Base-by-base conservation (phyloP, 1,139 yeast species). In the Geotrichum candidum region DNA sequence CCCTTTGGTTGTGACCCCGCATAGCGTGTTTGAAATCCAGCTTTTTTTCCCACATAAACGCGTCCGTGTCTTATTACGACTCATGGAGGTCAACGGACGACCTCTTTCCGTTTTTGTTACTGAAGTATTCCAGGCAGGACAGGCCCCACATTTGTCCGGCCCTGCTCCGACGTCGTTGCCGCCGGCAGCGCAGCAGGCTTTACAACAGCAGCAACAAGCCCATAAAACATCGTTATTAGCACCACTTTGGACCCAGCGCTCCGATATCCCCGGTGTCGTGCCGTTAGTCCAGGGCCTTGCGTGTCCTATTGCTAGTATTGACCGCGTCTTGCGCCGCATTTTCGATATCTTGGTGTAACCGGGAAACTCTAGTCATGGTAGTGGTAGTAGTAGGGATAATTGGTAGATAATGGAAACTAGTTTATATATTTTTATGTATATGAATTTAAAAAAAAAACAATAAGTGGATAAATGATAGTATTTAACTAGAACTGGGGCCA, bases 221-320 rank as follows among this genome's bases (percentile, higher is more conserved):
- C 10, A 29, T 6, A 25, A 48, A 31, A 6, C 58, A 9, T 41
- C 50, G 4, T 41, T 52, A 4, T 51, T 60, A n/a, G 38, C 60
- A 7, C 61, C 62, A 7, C 51, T 65, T 25, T 64, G 67, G 67
- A 54, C 60, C n/a, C 61, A 61, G 35, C 60, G 59, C 22, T 58
- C 64, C 13, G 57, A 58, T 27, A 63, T 63, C n/a, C 63, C 66
- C 9, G 69, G 68, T 5, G 64, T 69, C 15, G 65, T 72, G 1
- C 75, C 75, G 3, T 64, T 72, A 3, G 56, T 65, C 11, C 65
- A 63, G 41, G 75, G 74, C 1, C 65, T 69, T 4, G 70, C 70
- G 0, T 66, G 69, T 53, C 70, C 69, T 1, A 61, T 68, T 33
- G 69, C 65, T 13, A 59, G 64, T 45, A 62, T 68, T 15, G 65